Base-by-base conservation (phyloP, 768 basidiomycete genomes). In the Hypsizygus marmoreus region DNA sequence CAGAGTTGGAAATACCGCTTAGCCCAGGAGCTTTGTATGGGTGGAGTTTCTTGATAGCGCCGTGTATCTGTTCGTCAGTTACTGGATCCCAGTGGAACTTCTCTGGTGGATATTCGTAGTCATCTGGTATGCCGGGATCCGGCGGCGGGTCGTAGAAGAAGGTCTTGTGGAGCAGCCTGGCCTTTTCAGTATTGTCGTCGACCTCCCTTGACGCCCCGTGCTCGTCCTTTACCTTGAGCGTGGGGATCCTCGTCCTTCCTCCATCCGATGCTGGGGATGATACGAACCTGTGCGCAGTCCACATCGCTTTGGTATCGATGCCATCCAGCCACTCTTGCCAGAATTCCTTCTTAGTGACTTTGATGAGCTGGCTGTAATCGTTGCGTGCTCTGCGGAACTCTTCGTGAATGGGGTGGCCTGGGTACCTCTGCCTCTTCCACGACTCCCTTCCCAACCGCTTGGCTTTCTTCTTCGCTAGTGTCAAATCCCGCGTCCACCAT, bases 401-500 rank as follows among this genome's bases (percentile, higher is more conserved):
- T 19, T 45, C 34, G 23, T 66, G 63, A 0, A 44, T 23, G 0
- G 59, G 63, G 57, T 71, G 63, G 1, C 57, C 42, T 0, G 36
- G 47, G 0, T 44, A n/a, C 1, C 32, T 36, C 24, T 56, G 45
- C 29, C 44, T 40, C 0, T 30, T 40, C 16, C 47, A 42, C 0
- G 61, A 23, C 0, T 41, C 17, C 0, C 47, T 26, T 3, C 54
- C 47, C 13, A 63, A 25, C 36, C 53, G 47, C 4, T 58, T 49
- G 0, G 51, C 40, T 4, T 54, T 28, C 6, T 42, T 51, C 10
- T 56, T 56, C 20, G 55, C 23, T 0, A 51, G 37, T 0, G 40
- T 41, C 3, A 75, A 64, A 0, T 66, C 65, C 12, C 48, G 38
- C 8, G 41, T 58, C 65, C 61, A 73, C 72, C 69, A 72, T 2